A percentile compares a stretch with the other conserved stretches of the same genome.
Evolutionary conservation across 345 rosid species (phyloP).

Genomic region (Populus pruinosa): DNA sequence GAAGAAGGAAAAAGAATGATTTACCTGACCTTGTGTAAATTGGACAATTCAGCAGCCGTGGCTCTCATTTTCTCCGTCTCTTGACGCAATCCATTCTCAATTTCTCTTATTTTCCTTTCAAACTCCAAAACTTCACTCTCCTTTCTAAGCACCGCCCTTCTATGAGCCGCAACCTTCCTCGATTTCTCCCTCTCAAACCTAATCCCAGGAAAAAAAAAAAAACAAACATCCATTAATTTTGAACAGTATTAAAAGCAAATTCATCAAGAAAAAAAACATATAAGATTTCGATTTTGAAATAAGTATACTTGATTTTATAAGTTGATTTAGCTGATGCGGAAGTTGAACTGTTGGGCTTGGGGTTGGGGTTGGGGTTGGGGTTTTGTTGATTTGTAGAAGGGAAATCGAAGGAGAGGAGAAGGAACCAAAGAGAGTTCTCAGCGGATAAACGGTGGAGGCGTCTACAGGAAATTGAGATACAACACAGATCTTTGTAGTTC

Average conservation of each 20-base stretch:
- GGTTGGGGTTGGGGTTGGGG: conserved; percentile 22
- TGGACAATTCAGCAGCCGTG: conserved; percentile 38
- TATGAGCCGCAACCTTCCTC: conserved; percentile 49
- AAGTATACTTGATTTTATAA: conserved; percentile 48
- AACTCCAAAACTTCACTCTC: conserved; percentile 67
- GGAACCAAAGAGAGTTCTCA: conserved; percentile 67
- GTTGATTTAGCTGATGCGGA: conserved; percentile 28
- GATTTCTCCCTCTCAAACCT: conserved; percentile 76
- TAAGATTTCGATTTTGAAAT: background rate
- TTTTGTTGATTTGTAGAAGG: conserved; percentile 19
- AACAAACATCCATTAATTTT: background rate
- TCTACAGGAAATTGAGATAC: conserved; percentile 71
- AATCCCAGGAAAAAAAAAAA: background rate
- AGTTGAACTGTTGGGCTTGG: conserved; percentile 18
- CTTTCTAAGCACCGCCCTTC: conserved; percentile 60
- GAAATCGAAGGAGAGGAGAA: conserved; percentile 49
- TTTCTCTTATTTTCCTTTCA: conserved; percentile 46
- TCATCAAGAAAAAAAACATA: background rate
- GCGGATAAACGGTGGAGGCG: conserved; percentile 62
- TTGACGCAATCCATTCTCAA: conserved; percentile 37
- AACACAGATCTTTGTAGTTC: conserved; percentile 64
- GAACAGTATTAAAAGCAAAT: background rate
- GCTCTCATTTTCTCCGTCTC: conserved; percentile 51
- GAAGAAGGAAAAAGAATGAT: background rate
- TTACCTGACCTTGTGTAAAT: conserved; percentile 69